These are phyloP conservation scores for Podaxis mareebaensis DNA, from an alignment of 768 basidiomycete genomes.

Conservation along the genomic window DNA sequence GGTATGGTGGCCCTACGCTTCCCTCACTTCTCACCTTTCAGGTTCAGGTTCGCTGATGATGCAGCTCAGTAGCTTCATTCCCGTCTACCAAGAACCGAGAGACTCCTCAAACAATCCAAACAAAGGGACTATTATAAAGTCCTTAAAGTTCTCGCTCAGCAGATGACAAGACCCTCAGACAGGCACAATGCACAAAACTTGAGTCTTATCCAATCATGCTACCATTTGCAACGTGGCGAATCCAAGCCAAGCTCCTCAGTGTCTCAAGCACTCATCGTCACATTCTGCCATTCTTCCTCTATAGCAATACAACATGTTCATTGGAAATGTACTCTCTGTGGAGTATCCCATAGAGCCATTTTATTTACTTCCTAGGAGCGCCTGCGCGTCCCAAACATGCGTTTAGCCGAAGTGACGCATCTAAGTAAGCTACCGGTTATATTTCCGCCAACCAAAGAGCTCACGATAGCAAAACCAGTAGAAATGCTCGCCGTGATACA, in stretches of 20 bases:
- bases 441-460: neutral
- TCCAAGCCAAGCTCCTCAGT: too few species aligned
- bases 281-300: neutral
- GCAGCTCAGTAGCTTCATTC: constrained; percentile 55
- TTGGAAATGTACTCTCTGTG: neutral
- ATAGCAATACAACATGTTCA: neutral
- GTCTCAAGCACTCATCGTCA: neutral
- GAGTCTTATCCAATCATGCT: too few species aligned
- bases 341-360: neutral
- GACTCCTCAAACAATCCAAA: constrained; percentile 83
- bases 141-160: constrained; percentile 87
- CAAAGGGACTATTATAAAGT: constrained; percentile 98
- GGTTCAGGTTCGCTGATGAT: neutral
- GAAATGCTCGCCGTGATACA: neutral
- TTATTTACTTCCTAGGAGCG: neutral
- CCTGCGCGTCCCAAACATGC: neutral
- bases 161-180: constrained; percentile 86
- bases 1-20: constrained; percentile 68
- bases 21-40: neutral
- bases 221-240: too few species aligned
- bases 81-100: constrained; percentile 78
- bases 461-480: neutral
- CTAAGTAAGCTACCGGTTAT: too few species aligned
- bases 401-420: neutral
- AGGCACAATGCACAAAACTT: constrained; percentile 60